Evolutionary conservation across 2,329 filamentous ascomycete species (phyloP).

Genomic region (Alternaria triticimaculans): DNA sequence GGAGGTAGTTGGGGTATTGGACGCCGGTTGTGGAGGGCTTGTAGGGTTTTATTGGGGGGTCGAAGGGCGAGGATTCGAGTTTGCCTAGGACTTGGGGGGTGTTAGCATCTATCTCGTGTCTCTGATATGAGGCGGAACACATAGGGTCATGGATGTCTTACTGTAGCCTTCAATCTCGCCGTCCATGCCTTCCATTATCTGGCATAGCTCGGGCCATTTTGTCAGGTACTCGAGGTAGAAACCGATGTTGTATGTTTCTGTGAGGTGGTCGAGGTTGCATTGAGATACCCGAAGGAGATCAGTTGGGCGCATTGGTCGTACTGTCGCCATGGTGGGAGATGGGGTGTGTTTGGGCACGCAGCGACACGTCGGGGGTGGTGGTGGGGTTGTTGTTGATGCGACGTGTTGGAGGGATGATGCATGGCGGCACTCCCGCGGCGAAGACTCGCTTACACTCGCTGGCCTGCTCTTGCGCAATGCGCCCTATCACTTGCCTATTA

Average conservation of each 20-base stretch:
- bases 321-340: constrained; percentile 70
- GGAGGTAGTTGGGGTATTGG: constrained; percentile 74
- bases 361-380: not conserved
- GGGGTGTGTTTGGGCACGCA: not conserved
- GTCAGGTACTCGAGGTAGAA: constrained; percentile 98
- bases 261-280: constrained; percentile 93
- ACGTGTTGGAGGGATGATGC: constrained; percentile 1
- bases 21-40: constrained; percentile 57
- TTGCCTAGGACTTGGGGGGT: constrained; percentile 88
- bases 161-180: constrained; percentile 96
- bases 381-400: constrained; percentile 1
- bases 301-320: constrained; percentile 71
- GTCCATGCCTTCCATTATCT: constrained; percentile 82
- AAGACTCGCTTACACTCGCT: constrained; percentile 23
- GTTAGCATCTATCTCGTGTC: too few relatives aligned
- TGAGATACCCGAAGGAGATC: constrained; percentile 91
- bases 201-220: constrained; percentile 94
- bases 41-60: constrained; percentile 74
- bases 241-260: constrained; percentile 94
- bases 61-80: constrained; percentile 80
- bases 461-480: not conserved
- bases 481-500: not conserved
- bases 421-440: constrained; percentile 21
- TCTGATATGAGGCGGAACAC: too few relatives aligned
- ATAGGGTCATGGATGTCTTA: too few relatives aligned